Conservation (phyloP, 805 yeast species). For the Spathaspora boniae region DNA sequence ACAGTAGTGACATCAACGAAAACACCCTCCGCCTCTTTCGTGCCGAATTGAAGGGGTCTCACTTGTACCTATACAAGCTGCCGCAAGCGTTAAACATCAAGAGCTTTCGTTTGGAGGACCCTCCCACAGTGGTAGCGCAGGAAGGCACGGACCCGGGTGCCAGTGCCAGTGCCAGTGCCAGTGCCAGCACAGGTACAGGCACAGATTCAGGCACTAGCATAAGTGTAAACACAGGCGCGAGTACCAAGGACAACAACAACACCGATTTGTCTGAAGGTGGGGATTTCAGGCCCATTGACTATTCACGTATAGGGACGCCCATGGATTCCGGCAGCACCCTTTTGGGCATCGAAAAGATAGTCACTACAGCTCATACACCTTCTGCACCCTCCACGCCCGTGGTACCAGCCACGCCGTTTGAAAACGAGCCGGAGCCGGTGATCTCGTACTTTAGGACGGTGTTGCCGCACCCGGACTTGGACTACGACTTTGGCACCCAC, state of each 20-base stretch:
- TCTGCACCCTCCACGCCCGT: neutral
- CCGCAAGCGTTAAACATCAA: conserved; percentile 44
- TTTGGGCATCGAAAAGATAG: no score
- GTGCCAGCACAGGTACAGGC: neutral
- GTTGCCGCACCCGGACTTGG: conserved; percentile 36
- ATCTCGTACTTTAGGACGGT: conserved; percentile 23
- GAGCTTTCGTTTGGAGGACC: conserved; percentile 22
- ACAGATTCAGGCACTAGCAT: neutral
- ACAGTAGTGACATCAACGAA: conserved; percentile 29
- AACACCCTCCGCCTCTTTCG: conserved; percentile 47
- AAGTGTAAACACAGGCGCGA: neutral
- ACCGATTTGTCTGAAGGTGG: neutral
- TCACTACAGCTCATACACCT: neutral
- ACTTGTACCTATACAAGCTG: conserved; percentile 57
- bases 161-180: neutral
- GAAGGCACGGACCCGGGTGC: neutral
- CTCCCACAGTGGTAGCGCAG: neutral
- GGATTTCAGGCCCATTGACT: neutral
- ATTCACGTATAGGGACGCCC: neutral
- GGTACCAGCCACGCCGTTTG: neutral
- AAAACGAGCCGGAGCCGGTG: conserved; percentile 1
- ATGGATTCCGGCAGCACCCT: neutral
- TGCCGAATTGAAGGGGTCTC: conserved; percentile 70
- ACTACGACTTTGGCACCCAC: conserved; percentile 43
- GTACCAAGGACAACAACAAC: conserved; percentile 1